Base-by-base conservation (phyloP, 1,139 yeast species). In the Groenewaldozyma sp. region DNA sequence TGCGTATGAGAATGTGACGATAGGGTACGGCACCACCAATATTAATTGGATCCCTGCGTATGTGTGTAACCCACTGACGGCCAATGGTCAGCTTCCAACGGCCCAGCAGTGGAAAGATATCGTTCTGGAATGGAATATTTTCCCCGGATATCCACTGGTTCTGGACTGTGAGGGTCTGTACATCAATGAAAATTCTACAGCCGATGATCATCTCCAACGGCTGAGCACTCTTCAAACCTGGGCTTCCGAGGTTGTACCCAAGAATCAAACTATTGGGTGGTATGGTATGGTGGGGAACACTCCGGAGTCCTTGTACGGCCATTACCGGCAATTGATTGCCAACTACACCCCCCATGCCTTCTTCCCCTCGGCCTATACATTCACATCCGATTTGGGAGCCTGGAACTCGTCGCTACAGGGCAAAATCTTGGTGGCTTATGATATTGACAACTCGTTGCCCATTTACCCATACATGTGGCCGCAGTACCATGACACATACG, bases 391-490 rank as follows among this genome's bases (percentile, higher is more conserved):
- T 36, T 4, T 39, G 21, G 6, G 29, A 6, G 29, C 28, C 28
- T 39, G 42, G 42, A 36, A 22, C 7, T n/a, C 24, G 3, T 24
- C 42, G 17, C 36, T 39, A 17, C 21, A 36, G 7, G n/a, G 36
- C 24, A 22, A 14, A 6, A 17, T 39, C 24, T 24, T n/a, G 3
- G 24, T 14, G 10, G 27, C 27, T 22, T 16, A 39, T 14, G 24
- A n/a, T 4, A 39, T 39, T 4, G 24, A 39, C 22, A 18, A 18
- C 36, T 20, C 33, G 7, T 16, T 39, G 28, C 42, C 42, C 3
- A 27, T 39, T 27, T 39, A 36, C 36, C 42, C 42, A 17, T 39
- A 39, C 28, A 39, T 40, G 3, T 39, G 42, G 42, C 42, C 42
- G 6, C 42, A 39, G 21, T 36, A 36, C 21, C 42, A 39, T 31